phyloP scores from a whole-genome alignment of 257 asterid genomes.

The Solanum sitiens region DNA sequence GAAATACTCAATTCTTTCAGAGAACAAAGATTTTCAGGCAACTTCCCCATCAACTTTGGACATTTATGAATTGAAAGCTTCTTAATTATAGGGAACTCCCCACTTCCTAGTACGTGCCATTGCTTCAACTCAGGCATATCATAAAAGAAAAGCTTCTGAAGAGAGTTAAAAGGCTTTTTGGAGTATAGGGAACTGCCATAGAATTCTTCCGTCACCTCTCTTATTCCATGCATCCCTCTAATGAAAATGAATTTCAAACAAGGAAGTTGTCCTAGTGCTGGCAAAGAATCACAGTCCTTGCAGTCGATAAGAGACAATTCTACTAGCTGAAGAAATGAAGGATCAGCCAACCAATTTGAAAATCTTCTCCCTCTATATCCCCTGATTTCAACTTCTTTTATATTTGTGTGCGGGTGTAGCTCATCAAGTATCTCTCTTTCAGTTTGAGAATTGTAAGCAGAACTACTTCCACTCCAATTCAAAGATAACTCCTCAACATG shows the following conservation, averaged over 20 bases:
- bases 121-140: neutral
- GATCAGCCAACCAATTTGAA: neutral
- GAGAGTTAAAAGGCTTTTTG: neutral
- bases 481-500: neutral
- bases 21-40: neutral
- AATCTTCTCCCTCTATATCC: neutral
- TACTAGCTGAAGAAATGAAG: neutral
- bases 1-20: neutral
- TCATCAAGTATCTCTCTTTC: neutral
- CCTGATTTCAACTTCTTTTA: neutral
- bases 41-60: neutral
- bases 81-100: neutral
- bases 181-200: neutral
- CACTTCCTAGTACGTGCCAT: neutral
- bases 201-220: neutral
- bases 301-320: neutral
- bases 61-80: fast-evolving
- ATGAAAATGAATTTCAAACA: neutral
- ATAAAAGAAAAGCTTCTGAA: neutral
- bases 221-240: neutral
- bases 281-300: neutral
- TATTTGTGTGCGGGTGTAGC: neutral
- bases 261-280: neutral
- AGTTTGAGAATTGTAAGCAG: neutral
- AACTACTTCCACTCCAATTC: neutral